Evolutionary conservation across 2,329 filamentous ascomycete genomes (phyloP), one percentile per base, ranked within the genome.

Genomic region (Bimuria novae-zelandiae): DNA sequence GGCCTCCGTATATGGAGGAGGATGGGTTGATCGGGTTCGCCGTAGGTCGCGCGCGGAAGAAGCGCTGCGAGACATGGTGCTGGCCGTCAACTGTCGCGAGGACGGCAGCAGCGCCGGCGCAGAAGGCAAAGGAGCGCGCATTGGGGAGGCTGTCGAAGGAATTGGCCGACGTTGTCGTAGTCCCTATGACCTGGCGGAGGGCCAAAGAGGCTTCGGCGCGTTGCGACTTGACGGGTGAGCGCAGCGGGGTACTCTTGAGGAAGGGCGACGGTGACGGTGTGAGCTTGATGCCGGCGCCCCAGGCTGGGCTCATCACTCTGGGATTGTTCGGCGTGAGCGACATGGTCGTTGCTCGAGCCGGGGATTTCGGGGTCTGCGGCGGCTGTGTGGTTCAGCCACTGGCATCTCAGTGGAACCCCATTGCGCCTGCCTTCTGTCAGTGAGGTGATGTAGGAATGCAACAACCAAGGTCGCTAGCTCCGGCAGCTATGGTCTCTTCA

Each of bases 41-140:
- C 8, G 81, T 81, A 10, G 92, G 92, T 27, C 90, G 85, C 35
- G 93, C 94, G 68, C 92, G 86, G 77, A 90, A 97, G 78, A 97
- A 97, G 54, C 91, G 88, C 72, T 97, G 93, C 1, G 82, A 83
- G 66, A 87, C 75, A 54, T 78, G 74, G 56, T 82, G 68, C 27
- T 89, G 80, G 46, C 86, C 84, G 59, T 90, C 84, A 47, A 97
- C 80, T 62, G 89, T 87, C 7, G 92, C 90, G 16, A 97, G 84
- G 0, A 99, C 90, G n/a, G 91, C 93, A 37, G 93, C 91, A 8
- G 92, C 94, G 50, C 94, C 94, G 7, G 94, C 93, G 58, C 92
- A 92, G 72, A 96, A 94, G 50, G 92, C 92, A 74, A 97, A 96
- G 45, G 81, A 81, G 51, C 78, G 78, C 48, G 83, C 87, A 11